Base-by-base conservation (phyloP, 1,284 basidiomycete genomes). In the Kwoniella shivajii region DNA sequence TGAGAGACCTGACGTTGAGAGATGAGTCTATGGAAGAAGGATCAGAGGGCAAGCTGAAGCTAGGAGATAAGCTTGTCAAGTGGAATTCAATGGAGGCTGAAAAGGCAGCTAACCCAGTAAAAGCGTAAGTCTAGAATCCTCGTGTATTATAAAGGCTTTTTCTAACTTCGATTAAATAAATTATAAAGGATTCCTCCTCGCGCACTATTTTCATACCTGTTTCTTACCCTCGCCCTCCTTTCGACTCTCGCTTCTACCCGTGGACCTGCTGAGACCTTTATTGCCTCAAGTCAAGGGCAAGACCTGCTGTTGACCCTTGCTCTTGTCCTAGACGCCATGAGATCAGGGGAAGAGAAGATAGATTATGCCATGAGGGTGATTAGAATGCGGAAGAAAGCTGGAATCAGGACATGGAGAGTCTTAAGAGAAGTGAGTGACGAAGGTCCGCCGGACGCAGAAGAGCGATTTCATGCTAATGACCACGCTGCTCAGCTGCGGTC, bases 41-140 rank as follows among this genome's bases (percentile, higher is more conserved):
- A 11, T 20, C 36, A 0, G 58, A 62, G 30, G 59, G 50, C 10
- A 68, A 62, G 49, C 27, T 64, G n/a, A 72, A 74, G 58, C 65
- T 76, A 4, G 73, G 68, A 9, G 73, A 76, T 59, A 74, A 75
- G 66, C 63, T 76, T 10, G 72, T 69, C 54, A 75, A 75, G 63
- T 75, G 73, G 73, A 58, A 62, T 1, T 52, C 54, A 11, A 50
- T 60, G 9, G 73, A 76, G 56, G 68, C 64, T 11, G 75, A 74
- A 10, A 75, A 75, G 53, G 63, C 59, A 5, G 49, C 69, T 0
- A 57, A 45, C 13, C 53, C 65, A 10, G 20, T 57, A 3, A 67
- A 65, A 47, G 63, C 56, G 66, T 71, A 34, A 57, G 69, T 31
- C 24, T 18, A 37, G 14, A 45, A 36, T 27, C 11, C 10, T 22